Percentiles rank a stretch among this genome's conserved stretches.
Conservation (phyloP, 768 basidiomycete species). For the Suillus placidus region DNA sequence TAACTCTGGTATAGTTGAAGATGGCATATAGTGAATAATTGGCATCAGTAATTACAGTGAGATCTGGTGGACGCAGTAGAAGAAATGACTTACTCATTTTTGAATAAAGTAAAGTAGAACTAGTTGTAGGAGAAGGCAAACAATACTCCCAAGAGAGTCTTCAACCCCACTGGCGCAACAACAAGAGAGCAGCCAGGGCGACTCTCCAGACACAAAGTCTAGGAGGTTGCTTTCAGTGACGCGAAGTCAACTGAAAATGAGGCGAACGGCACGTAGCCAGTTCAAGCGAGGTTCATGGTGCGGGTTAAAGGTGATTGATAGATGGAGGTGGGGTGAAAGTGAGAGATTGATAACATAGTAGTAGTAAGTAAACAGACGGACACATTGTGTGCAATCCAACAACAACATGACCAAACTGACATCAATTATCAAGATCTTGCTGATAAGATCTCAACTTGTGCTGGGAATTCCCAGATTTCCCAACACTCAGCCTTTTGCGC, state of each 20-base stretch:
- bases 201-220: constrained; percentile 5
- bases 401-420: too few relatives aligned
- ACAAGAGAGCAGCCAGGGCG: neutral
- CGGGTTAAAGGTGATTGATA: too few relatives aligned
- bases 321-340: too few relatives aligned
- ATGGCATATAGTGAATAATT: too few relatives aligned
- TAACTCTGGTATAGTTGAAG: too few relatives aligned
- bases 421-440: too few relatives aligned
- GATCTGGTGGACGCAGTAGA: neutral
- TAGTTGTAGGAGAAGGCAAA: neutral
- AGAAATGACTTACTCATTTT: neutral
- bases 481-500: too few relatives aligned
- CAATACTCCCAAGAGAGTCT: neutral
- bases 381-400: too few relatives aligned
- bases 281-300: too few relatives aligned
- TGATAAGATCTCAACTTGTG: neutral
- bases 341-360: neutral
- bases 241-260: neutral
- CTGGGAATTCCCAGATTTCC: neutral
- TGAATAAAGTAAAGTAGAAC: neutral
- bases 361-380: neutral
- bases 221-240: constrained; percentile 6
- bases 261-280: neutral
- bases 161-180: constrained; percentile 2
- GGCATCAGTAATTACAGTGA: too few relatives aligned